Evolutionary conservation across 129 eudicot species (phyloP), one percentile per base, ranked within the genome.

Genomic region (Gnaphalium uliginosum): DNA sequence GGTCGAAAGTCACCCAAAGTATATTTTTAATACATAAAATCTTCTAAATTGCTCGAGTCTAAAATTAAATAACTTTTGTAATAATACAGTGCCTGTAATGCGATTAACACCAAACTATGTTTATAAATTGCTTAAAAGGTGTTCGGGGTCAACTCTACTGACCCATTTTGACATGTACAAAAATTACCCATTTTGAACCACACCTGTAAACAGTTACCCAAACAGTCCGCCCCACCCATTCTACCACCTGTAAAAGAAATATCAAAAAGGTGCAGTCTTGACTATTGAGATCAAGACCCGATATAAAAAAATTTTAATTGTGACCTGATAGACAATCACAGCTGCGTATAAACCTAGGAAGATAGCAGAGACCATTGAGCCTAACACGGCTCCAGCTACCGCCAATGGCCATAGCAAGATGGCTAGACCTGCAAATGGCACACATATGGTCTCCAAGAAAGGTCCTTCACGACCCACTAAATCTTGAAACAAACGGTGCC

Each of bases 401-500:
- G 98, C 96, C 81, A 90, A 84, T 61, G 97, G 98, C 98, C 98
- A 93, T 27, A 93, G 82, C 78, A 93, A 76, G 78, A 93, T 93
- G 48, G 98, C 98, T 69, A 93, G 86, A 64, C 96, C 98, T 9
- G 96, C 98, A 81, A 93, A 86, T 17, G 98, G 98, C 19, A 93
- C 98, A 79, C 98, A 93, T 46, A 90, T 88, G 8, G 98, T 85
- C 71, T 93, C 98, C 86, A 93, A 80, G 81, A 93, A 93, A 7
- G 98, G 98, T 61, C 98, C 98, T 73, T 93, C 98, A 10, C 98
- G 89, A 5, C 98, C 98, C 66, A 93, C 86, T 53, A 92, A 87
- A 72, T 93, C 98, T 27, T 93, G 97, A 82, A 93, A 85, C 72
- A 93, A 77, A 26, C 98, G 96, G 62, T 82, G 89, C 97, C 96